Percentiles rank a stretch among this genome's conserved stretches.
phyloP scores from a whole-genome alignment of 169 alveolate species.

The Theileria equi region DNA sequence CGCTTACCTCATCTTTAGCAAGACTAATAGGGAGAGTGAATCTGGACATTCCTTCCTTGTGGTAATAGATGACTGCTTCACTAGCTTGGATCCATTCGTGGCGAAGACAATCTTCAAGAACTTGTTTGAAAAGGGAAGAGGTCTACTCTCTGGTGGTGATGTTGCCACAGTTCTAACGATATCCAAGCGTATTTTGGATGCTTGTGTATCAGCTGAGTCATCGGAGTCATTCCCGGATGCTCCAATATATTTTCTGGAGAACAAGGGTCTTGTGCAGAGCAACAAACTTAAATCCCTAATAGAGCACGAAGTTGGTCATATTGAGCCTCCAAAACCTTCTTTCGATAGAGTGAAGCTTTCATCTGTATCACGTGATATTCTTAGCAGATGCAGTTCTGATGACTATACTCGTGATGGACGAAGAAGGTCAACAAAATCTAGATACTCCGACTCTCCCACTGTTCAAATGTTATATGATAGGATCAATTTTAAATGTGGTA shows the following conservation, averaged over 20 bases:
- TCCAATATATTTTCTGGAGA: too few species aligned
- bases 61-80: slow-evolving; percentile 66
- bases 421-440: not conserved
- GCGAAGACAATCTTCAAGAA: slow-evolving; percentile 60
- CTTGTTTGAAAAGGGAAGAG: slow-evolving; percentile 43
- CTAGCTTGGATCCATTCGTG: slow-evolving; percentile 66
- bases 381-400: not conserved
- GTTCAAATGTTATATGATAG: not conserved
- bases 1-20: slow-evolving; percentile 51
- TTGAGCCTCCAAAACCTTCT: too few species aligned
- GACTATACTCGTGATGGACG: not conserved
- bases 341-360: too few species aligned
- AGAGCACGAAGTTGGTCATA: too few species aligned
- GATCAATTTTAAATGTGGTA: not conserved
- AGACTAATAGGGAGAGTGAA: slow-evolving; percentile 34
- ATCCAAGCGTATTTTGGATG: not conserved
- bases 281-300: too few species aligned
- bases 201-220: not conserved
- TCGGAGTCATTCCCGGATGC: too few species aligned
- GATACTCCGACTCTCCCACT: not conserved
- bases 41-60: slow-evolving; percentile 37
- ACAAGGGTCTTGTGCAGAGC: too few species aligned
- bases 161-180: slow-evolving; percentile 25
- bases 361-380: too few species aligned
- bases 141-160: slow-evolving; percentile 35